These are phyloP conservation scores for Paecilomyces variotii DNA, from an alignment of 2,329 filamentous ascomycete genomes.

Conservation along the genomic window DNA sequence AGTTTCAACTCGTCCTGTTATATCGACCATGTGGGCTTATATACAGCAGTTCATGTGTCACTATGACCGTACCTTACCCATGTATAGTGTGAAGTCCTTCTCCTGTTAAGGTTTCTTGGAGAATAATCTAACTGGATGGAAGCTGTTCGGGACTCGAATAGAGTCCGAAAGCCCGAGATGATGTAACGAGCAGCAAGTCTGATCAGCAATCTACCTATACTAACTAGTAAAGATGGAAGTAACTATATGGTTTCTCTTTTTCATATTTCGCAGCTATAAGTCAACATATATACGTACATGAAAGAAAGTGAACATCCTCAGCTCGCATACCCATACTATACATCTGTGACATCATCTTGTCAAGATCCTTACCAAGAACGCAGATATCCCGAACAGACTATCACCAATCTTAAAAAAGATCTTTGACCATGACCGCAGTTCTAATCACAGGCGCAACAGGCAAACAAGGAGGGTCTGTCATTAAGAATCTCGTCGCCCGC, in stretches of 20 bases:
- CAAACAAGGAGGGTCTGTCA: slow-evolving; percentile 33
- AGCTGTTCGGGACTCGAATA: not conserved
- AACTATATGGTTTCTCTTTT: not conserved
- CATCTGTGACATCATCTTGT: not conserved
- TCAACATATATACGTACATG: not conserved
- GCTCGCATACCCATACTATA: not conserved
- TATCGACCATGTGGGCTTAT: too few relatives aligned
- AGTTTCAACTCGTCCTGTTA: too few relatives aligned
- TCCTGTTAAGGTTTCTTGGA: too few relatives aligned
- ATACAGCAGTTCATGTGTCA: too few relatives aligned
- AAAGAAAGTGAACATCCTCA: not conserved
- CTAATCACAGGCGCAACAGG: slow-evolving; percentile 35
- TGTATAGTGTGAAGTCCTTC: too few relatives aligned
- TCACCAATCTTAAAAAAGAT: not conserved
- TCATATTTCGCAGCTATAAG: not conserved
- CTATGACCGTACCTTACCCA: too few relatives aligned
- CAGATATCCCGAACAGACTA: not conserved
- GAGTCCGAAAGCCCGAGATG: not conserved
- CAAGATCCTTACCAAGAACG: not conserved
- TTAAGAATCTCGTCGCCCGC: slow-evolving; percentile 21
- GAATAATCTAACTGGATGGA: too few relatives aligned
- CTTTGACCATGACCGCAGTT: slow-evolving; percentile 8
- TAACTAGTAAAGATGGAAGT: not conserved
- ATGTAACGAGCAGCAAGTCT: not conserved
- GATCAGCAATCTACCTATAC: not conserved